These are phyloP conservation scores for Funneliformis mosseae DNA, from an alignment of 192 early-diverging fungal species.

Conservation along the genomic window DNA sequence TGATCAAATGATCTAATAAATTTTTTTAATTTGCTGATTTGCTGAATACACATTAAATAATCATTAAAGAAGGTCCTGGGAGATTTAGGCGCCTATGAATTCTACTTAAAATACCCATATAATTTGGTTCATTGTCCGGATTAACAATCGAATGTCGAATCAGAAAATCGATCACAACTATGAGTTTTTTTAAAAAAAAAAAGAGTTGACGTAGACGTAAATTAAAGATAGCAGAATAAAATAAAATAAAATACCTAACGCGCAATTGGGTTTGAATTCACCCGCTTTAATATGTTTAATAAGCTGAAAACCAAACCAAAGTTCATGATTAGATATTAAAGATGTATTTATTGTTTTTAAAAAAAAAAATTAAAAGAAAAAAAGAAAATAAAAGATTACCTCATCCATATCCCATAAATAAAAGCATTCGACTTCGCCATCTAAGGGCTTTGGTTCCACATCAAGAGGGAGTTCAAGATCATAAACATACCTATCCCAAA, in stretches of 20 bases:
- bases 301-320: conserved; percentile 28
- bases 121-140: conserved; percentile 82
- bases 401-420: conserved; percentile 70
- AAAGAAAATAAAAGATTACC: conserved; percentile 41
- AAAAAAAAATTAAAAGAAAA: neutral
- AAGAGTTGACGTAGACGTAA: neutral
- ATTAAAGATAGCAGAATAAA: neutral
- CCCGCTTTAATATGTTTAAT: conserved; percentile 44
- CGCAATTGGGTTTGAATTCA: conserved; percentile 88
- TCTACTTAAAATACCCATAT: conserved; percentile 66
- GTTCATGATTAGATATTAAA: conserved; percentile 14
- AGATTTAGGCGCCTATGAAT: conserved; percentile 69
- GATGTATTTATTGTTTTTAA: neutral
- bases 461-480: conserved; percentile 75
- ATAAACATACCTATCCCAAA: conserved; percentile 63
- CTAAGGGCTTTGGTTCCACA: conserved; percentile 66
- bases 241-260: conserved; percentile 40
- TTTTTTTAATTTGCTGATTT: no score
- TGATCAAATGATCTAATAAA: no score
- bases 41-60: no score
- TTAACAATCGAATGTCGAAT: conserved; percentile 73
- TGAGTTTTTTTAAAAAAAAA: neutral
- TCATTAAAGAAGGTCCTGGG: conserved; percentile 38
- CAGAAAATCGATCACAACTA: conserved; percentile 81
- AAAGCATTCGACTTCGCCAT: conserved; percentile 87